phyloP scores from a whole-genome alignment of 176 grass and related monocot genomes.

The Typha latifolia region DNA sequence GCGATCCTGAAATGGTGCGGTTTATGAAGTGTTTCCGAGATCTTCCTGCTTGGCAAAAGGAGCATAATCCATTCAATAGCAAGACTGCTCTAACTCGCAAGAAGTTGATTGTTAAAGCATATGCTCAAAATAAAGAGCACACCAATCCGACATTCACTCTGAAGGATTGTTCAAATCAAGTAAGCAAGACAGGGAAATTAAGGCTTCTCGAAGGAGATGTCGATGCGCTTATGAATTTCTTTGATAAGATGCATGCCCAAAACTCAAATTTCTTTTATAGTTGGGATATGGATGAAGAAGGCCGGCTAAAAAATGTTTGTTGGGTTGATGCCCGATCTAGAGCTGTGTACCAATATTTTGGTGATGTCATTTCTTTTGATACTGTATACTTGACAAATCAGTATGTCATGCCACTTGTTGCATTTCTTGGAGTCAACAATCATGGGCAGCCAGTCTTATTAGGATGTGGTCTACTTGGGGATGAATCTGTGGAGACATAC shows the following conservation, averaged over 20 bases:
- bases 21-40: constrained; percentile 90
- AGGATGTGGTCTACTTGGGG: constrained; percentile 72
- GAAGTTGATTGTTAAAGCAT: constrained; percentile 53
- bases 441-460: constrained; percentile 80
- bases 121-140: constrained; percentile 57
- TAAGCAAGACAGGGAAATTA: constrained; percentile 42
- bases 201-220: constrained; percentile 70
- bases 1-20: constrained; percentile 82
- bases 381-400: constrained; percentile 70
- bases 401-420: constrained; percentile 58
- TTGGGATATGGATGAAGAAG: constrained; percentile 84
- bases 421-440: constrained; percentile 83
- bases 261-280: constrained; percentile 69
- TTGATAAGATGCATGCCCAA: constrained; percentile 73
- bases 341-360: constrained; percentile 63
- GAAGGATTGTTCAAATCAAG: constrained; percentile 52
- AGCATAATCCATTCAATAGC: constrained; percentile 64
- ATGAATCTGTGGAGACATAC: constrained; percentile 67
- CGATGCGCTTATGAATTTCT: constrained; percentile 59
- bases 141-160: constrained; percentile 43
- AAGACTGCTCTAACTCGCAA: constrained; percentile 69
- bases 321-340: constrained; percentile 82
- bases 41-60: constrained; percentile 57
- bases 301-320: constrained; percentile 75
- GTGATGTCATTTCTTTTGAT: constrained; percentile 74